Conservation (phyloP, 2,329 filamentous ascomycete genomes). For the Phaeoacremonium minimum region DNA sequence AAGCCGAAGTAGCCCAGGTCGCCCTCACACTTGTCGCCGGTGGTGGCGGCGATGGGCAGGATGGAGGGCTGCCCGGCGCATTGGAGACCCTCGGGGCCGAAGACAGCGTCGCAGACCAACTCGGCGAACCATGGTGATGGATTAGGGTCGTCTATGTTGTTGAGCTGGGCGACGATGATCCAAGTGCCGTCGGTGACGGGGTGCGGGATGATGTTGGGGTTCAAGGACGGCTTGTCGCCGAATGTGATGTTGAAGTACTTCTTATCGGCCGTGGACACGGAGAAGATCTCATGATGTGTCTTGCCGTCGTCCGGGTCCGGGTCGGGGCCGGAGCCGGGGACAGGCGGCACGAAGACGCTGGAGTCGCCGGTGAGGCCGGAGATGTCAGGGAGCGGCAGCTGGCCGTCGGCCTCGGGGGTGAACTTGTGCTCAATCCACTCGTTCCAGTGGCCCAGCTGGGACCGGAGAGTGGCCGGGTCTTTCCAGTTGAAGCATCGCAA, state of each 20-base stretch:
- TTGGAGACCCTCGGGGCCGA: slow-evolving; percentile 32
- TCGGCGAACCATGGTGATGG: slow-evolving; percentile 30
- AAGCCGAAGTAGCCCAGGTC: slow-evolving; percentile 34
- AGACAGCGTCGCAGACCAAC: slow-evolving; percentile 44
- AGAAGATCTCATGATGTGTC: slow-evolving; percentile 42
- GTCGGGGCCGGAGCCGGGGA: too few species aligned
- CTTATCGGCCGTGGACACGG: slow-evolving; percentile 35
- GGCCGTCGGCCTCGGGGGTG: too few species aligned
- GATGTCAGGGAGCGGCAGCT: too few species aligned
- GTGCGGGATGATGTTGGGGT: slow-evolving; percentile 56
- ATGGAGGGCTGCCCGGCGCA: slow-evolving; percentile 35
- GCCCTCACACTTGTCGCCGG: slow-evolving; percentile 36
- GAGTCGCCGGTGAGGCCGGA: too few species aligned
- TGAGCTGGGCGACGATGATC: slow-evolving; percentile 44
- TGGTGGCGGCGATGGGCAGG: slow-evolving; percentile 42
- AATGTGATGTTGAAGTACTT: slow-evolving; percentile 48
- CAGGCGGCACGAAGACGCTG: too few species aligned
- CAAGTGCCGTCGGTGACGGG: slow-evolving; percentile 40
- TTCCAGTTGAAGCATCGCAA: slow-evolving; percentile 15
- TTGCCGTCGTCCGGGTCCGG: too few species aligned
- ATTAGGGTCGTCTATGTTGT: slow-evolving; percentile 16
- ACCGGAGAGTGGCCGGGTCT: too few species aligned
- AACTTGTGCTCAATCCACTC: too few species aligned
- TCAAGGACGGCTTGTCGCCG: slow-evolving; percentile 33
- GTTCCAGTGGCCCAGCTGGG: too few species aligned